Evolutionary conservation across 805 yeast species (phyloP).

Genomic region (Candida koratica): DNA sequence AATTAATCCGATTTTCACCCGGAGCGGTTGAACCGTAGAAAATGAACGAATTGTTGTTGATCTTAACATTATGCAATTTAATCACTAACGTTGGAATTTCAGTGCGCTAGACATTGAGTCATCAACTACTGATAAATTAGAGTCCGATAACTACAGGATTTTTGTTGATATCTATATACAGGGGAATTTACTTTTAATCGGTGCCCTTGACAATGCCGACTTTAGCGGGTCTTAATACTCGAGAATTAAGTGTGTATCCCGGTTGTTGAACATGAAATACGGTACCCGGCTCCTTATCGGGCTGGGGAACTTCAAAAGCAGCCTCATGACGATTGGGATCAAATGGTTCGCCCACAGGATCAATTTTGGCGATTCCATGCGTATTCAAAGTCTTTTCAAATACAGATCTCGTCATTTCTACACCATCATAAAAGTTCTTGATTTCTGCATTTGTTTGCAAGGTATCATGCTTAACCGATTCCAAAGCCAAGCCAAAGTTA

Average conservation of each 20-base stretch:
- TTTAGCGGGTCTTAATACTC: slow-evolving; percentile 93
- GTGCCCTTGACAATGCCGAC: slow-evolving; percentile 81
- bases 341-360: slow-evolving; percentile 79
- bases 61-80: slow-evolving; percentile 10
- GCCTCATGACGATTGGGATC: slow-evolving; percentile 95
- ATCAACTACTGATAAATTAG: too few species aligned
- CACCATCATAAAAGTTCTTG: slow-evolving; percentile 78
- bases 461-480: slow-evolving; percentile 63
- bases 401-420: slow-evolving; percentile 81
- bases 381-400: slow-evolving; percentile 77
- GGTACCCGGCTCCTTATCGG: slow-evolving; percentile 87
- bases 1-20: slow-evolving; percentile 56
- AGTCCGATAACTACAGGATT: too few species aligned
- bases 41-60: slow-evolving; percentile 13
- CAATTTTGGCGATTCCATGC: slow-evolving; percentile 77
- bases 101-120: too few species aligned
- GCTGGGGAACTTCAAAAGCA: slow-evolving; percentile 79
- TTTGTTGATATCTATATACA: too few species aligned
- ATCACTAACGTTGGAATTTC: too few species aligned
- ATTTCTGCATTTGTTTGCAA: slow-evolving; percentile 59
- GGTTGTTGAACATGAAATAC: slow-evolving; percentile 89
- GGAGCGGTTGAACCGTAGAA: slow-evolving; percentile 9
- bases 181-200: slow-evolving; percentile 5
- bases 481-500: slow-evolving; percentile 82
- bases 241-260: slow-evolving; percentile 79